These are phyloP conservation scores for Cladophialophora immunda DNA, from an alignment of 2,329 filamentous ascomycete genomes.

Conservation along the genomic window DNA sequence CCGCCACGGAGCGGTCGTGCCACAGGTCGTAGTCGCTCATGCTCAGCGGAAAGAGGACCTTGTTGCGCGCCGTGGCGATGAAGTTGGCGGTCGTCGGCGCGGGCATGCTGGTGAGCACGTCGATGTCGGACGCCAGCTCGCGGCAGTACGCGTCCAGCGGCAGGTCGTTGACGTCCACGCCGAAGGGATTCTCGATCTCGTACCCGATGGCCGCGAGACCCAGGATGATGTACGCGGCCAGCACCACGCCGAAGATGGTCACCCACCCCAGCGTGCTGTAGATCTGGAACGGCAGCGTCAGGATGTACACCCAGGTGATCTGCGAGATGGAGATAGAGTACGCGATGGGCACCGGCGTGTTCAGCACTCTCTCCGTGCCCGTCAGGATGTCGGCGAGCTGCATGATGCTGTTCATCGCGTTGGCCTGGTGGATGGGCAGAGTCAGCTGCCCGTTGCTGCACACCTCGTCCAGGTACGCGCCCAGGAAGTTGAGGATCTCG, in stretches of 20 bases:
- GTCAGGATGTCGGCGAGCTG: slow-evolving; percentile 76
- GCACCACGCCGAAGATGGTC: slow-evolving; percentile 77
- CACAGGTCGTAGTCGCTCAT: slow-evolving; percentile 58
- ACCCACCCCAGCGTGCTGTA: slow-evolving; percentile 71
- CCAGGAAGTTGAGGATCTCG: slow-evolving; percentile 79
- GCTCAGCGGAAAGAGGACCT: slow-evolving; percentile 66
- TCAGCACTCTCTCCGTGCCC: slow-evolving; percentile 79
- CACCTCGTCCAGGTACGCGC: slow-evolving; percentile 70
- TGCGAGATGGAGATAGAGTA: slow-evolving; percentile 87
- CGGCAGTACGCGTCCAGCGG: slow-evolving; percentile 79
- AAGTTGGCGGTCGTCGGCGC: slow-evolving; percentile 63
- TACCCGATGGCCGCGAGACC: slow-evolving; percentile 78
- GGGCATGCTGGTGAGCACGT: slow-evolving; percentile 71
- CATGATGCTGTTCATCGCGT: slow-evolving; percentile 65
- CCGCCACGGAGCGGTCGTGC: slow-evolving; percentile 57
- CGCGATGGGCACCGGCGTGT: slow-evolving; percentile 81
- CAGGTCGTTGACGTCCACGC: slow-evolving; percentile 82
- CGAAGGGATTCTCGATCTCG: slow-evolving; percentile 87
- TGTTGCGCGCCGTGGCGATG: slow-evolving; percentile 58
- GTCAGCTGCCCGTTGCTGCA: slow-evolving; percentile 53
- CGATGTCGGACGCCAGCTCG: slow-evolving; percentile 76
- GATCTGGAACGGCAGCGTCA: slow-evolving; percentile 84
- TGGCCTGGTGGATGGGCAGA: slow-evolving; percentile 47
- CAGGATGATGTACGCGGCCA: slow-evolving; percentile 82
- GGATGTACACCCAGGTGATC: slow-evolving; percentile 85